Evolutionary conservation across 2,329 filamentous ascomycete genomes (phyloP).

Genomic region (Teratosphaeria gauchensis): DNA sequence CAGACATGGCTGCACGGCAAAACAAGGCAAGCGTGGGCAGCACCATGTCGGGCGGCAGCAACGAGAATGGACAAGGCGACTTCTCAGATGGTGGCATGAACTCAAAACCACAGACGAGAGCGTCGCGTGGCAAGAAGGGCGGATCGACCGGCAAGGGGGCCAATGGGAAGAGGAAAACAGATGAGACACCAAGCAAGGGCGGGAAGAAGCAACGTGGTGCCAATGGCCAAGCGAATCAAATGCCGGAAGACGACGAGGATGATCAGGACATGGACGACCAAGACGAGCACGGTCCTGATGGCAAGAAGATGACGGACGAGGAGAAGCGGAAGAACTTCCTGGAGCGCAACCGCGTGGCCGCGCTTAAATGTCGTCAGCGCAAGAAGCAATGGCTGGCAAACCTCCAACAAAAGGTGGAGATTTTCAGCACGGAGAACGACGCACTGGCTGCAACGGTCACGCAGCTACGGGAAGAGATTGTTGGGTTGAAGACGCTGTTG

Average conservation of each 20-base stretch:
- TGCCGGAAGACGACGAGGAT: slow-evolving; percentile 48
- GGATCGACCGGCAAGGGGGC: slow-evolving; percentile 39
- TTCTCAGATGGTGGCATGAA: slow-evolving; percentile 59
- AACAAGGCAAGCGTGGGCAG: slow-evolving; percentile 47
- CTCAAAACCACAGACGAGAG: slow-evolving; percentile 54
- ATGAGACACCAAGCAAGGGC: slow-evolving; percentile 58
- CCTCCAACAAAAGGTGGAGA: slow-evolving; percentile 85
- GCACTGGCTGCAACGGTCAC: slow-evolving; percentile 73
- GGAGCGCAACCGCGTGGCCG: slow-evolving; percentile 78
- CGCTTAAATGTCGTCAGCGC: slow-evolving; percentile 89
- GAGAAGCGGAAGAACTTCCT: slow-evolving; percentile 98
- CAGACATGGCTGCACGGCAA: slow-evolving; percentile 25
- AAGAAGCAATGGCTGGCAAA: slow-evolving; percentile 99
- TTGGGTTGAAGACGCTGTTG: slow-evolving; percentile 85
- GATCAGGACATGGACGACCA: slow-evolving; percentile 33
- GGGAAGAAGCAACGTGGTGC: slow-evolving; percentile 65
- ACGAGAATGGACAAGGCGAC: slow-evolving; percentile 46
- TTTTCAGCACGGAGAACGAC: slow-evolving; percentile 88
- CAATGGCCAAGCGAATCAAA: slow-evolving; percentile 33
- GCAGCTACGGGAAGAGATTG: slow-evolving; percentile 80
- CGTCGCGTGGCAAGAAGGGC: slow-evolving; percentile 56
- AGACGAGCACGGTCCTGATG: slow-evolving; percentile 38
- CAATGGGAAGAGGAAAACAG: slow-evolving; percentile 69
- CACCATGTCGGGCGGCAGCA: slow-evolving; percentile 43
- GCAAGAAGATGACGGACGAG: slow-evolving; percentile 92